Evolutionary conservation across 768 basidiomycete genomes (phyloP).

Genomic region (Guyanaporus albipodus): DNA sequence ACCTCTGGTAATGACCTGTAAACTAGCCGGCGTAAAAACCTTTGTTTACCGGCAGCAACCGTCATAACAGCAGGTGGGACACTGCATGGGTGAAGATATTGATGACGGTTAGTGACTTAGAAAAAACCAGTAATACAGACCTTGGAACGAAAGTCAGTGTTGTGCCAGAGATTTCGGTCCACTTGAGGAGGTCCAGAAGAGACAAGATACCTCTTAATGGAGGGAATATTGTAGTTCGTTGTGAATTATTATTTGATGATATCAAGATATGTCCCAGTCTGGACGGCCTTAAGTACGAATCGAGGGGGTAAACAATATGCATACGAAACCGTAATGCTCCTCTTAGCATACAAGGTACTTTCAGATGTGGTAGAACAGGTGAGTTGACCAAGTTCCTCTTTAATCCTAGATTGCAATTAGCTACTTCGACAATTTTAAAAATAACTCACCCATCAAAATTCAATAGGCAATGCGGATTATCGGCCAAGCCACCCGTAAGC

Average conservation of each 20-base stretch:
- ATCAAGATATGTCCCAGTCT: constrained; percentile 66
- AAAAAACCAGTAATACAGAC: constrained; percentile 29
- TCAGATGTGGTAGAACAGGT: constrained; percentile 4
- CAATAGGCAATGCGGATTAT: constrained; percentile 32
- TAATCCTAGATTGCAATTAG: constrained; percentile 17
- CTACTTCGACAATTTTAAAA: neutral
- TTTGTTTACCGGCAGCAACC: constrained; percentile 29
- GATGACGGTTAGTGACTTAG: neutral
- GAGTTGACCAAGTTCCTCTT: constrained; percentile 14
- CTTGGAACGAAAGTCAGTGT: constrained; percentile 49
- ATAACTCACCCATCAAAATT: constrained; percentile 36
- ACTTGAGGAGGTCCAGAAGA: constrained; percentile 42
- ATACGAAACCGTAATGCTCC: constrained; percentile 41
- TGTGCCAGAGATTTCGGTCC: constrained; percentile 36
- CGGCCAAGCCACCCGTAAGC: constrained; percentile 37
- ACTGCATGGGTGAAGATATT: constrained; percentile 26
- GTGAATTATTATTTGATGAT: constrained; percentile 32
- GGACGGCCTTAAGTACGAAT: constrained; percentile 5
- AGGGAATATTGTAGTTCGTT: constrained; percentile 40
- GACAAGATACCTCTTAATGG: constrained; percentile 43
- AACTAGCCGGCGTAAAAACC: constrained; percentile 43
- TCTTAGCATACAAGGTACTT: constrained; percentile 3
- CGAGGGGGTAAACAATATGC: neutral
- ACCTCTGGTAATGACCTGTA: constrained; percentile 38
- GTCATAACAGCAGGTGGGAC: constrained; percentile 36